phyloP scores from a whole-genome alignment of 768 basidiomycete genomes.

The Lentinula detonsa region DNA sequence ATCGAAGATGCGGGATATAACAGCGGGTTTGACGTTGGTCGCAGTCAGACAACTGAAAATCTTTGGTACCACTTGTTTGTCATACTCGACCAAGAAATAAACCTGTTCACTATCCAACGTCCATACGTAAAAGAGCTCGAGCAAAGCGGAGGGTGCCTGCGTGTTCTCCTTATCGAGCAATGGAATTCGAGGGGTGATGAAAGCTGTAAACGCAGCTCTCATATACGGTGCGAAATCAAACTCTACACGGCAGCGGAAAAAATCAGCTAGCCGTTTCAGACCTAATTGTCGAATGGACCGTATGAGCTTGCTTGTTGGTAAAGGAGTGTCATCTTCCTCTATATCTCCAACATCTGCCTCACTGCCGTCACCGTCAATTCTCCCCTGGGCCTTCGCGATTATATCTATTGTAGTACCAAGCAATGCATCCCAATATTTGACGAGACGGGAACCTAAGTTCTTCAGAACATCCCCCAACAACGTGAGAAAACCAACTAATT shows the following conservation, averaged over 20 bases:
- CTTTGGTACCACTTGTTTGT: slow-evolving; percentile 63
- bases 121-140: slow-evolving; percentile 84
- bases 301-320: slow-evolving; percentile 31
- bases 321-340: slow-evolving; percentile 21
- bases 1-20: slow-evolving; percentile 78
- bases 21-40: slow-evolving; percentile 80
- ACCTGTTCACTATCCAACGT: slow-evolving; percentile 50
- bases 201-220: slow-evolving; percentile 52
- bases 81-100: slow-evolving; percentile 64
- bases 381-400: slow-evolving; percentile 55
- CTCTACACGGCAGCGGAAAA: slow-evolving; percentile 66
- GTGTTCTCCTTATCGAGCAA: slow-evolving; percentile 79
- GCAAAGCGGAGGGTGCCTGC: slow-evolving; percentile 81
- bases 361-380: slow-evolving; percentile 34
- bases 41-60: slow-evolving; percentile 79
- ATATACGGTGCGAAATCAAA: slow-evolving; percentile 80
- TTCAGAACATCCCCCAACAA: slow-evolving; percentile 81
- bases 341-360: slow-evolving; percentile 31
- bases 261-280: slow-evolving; percentile 80
- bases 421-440: slow-evolving; percentile 68
- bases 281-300: slow-evolving; percentile 78
- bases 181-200: slow-evolving; percentile 80
- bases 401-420: slow-evolving; percentile 65
- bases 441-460: slow-evolving; percentile 70
- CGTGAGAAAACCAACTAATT: slow-evolving; percentile 79